Conservation (phyloP, 2,329 filamentous ascomycete species). For the Hymenoscyphus albidus region DNA sequence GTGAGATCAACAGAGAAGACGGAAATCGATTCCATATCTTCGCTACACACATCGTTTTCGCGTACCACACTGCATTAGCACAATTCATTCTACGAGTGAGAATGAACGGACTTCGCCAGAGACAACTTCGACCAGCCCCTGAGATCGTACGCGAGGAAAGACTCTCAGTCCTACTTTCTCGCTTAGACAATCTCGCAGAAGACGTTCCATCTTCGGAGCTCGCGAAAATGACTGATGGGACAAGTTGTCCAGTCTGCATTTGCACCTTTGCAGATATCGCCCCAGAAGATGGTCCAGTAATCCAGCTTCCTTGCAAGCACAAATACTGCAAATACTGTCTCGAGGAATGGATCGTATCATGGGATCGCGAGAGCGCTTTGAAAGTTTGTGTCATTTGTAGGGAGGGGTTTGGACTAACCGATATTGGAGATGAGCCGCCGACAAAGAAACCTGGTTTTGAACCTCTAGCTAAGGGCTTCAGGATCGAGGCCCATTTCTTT, state of each 20-base stretch:
- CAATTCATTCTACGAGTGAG: background rate
- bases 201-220: background rate
- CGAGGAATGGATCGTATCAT: background rate
- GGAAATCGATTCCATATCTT: background rate
- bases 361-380: conserved; percentile 5
- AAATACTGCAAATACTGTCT: background rate
- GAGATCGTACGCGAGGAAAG: conserved; percentile 5
- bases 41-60: background rate
- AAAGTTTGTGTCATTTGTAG: conserved; percentile 4
- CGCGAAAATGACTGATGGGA: background rate
- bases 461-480: background rate
- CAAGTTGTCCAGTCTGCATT: background rate
- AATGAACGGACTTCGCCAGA: background rate
- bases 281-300: background rate
- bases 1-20: too few species aligned
- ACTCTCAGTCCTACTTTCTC: background rate
- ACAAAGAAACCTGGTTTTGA: conserved; percentile 1
- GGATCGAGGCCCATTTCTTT: background rate
- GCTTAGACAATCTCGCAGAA: background rate
- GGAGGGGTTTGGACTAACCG: background rate
- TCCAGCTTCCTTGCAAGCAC: conserved; percentile 2
- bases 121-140: background rate
- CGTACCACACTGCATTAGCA: background rate
- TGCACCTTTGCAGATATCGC: background rate
- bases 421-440: background rate